Evolutionary conservation across 306 rosid genomes (phyloP).

Genomic region (Neltuma alba): DNA sequence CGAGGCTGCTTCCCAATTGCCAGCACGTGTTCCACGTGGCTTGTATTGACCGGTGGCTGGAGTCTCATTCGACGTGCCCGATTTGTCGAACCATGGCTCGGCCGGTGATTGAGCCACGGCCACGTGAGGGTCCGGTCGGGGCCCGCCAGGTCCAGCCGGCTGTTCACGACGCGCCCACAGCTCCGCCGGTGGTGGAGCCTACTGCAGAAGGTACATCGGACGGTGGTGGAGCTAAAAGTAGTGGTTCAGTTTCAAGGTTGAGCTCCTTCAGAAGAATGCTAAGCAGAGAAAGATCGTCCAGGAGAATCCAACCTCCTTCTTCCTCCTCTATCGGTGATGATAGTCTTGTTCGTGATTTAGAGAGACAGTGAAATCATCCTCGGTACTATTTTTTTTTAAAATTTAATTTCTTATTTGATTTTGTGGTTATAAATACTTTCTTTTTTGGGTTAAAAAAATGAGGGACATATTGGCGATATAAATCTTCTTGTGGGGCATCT

Average conservation of each 20-base stretch:
- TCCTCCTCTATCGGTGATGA: slow-evolving; percentile 7
- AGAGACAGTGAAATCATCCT: slow-evolving; percentile 41
- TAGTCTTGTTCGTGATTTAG: slow-evolving; percentile 39
- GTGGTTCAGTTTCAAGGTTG: slow-evolving; percentile 32
- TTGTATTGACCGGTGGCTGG: slow-evolving; percentile 53
- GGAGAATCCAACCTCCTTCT: slow-evolving; percentile 34
- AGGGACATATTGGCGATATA: not conserved
- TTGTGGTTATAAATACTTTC: not conserved
- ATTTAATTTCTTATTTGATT: not conserved
- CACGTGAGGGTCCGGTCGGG: slow-evolving; percentile 38
- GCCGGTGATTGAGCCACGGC: slow-evolving; percentile 39
- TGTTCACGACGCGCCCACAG: not conserved
- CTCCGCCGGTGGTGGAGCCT: slow-evolving; percentile 29
- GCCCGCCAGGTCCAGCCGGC: not conserved
- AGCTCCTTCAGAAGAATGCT: slow-evolving; percentile 52
- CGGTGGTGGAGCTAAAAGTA: slow-evolving; percentile 15
- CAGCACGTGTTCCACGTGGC: slow-evolving; percentile 49
- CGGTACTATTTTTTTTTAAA: not conserved
- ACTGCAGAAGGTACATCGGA: slow-evolving; percentile 34
- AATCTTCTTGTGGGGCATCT: not conserved
- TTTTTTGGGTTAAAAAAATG: not conserved
- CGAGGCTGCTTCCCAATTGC: slow-evolving; percentile 49
- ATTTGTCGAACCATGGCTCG: slow-evolving; percentile 49
- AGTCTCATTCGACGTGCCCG: slow-evolving; percentile 47
- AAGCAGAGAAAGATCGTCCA: slow-evolving; percentile 43